Evolutionary conservation across 139 green algal genomes (phyloP).

Genomic region (Deuterostichococcus epilithicus): DNA sequence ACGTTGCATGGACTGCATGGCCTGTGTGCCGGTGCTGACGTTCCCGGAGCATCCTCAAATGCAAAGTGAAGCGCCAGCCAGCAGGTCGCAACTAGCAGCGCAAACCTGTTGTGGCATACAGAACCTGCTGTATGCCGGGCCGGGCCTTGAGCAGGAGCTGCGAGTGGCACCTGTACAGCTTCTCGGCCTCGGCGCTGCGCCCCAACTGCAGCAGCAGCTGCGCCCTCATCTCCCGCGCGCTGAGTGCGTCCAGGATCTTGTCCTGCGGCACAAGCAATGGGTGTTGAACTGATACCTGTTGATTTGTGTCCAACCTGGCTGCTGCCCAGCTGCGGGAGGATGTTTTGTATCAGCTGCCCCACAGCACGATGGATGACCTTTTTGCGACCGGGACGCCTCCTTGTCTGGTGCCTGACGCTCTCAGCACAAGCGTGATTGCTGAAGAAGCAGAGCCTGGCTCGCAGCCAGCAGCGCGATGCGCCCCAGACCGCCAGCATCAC

Average conservation of each 20-base stretch:
- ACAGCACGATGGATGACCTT: too few relatives aligned
- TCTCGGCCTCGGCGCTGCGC: conserved; percentile 46
- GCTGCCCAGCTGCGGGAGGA: too few relatives aligned
- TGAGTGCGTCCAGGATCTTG: conserved; percentile 78
- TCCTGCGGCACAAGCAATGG: conserved; percentile 25
- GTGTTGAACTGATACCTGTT: too few relatives aligned
- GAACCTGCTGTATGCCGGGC: not conserved
- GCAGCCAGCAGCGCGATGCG: too few relatives aligned
- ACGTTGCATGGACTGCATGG: not conserved
- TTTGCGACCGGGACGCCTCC: too few relatives aligned
- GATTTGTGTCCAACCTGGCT: too few relatives aligned
- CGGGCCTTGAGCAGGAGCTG: not conserved
- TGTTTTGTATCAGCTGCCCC: too few relatives aligned
- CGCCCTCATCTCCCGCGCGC: conserved; percentile 55
- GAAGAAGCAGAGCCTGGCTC: too few relatives aligned
- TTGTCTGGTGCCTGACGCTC: too few relatives aligned
- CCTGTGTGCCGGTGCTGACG: not conserved
- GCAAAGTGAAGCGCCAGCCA: not conserved
- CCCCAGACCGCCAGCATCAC: too few relatives aligned
- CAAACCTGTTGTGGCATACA: not conserved
- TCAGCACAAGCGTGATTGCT: too few relatives aligned
- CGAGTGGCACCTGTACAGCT: conserved; percentile 54
- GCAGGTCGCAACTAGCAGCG: not conserved
- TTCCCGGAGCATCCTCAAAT: not conserved
- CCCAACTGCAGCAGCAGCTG: conserved; percentile 56